phyloP scores from a whole-genome alignment of 169 alveolate species.

The Plasmodium vivax region DNA sequence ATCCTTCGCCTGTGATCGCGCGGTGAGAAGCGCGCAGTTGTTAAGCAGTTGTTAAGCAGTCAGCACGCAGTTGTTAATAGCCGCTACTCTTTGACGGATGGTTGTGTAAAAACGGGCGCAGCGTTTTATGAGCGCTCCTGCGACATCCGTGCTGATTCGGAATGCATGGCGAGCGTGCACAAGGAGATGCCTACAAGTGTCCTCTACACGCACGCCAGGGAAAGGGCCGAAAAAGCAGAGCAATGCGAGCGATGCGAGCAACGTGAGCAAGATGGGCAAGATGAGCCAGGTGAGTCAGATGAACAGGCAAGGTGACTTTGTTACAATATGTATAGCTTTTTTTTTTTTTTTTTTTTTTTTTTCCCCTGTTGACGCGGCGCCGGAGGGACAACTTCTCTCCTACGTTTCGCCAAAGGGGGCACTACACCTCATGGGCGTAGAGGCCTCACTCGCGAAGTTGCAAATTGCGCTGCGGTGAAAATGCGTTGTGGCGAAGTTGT shows the following conservation, averaged over 20 bases:
- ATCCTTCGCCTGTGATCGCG: neutral
- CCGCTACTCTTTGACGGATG: neutral
- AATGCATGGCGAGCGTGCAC: constrained; percentile 82
- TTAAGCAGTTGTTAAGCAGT: too few species aligned
- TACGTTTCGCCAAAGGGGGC: neutral
- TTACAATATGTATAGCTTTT: neutral
- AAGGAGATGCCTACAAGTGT: constrained; percentile 93
- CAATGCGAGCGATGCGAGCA: neutral
- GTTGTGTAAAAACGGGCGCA: neutral
- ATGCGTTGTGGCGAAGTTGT: neutral
- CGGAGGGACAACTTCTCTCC: neutral
- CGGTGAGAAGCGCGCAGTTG: neutral
- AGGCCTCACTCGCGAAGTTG: neutral
- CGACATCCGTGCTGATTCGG: neutral
- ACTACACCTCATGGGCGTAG: neutral
- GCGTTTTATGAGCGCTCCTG: neutral
- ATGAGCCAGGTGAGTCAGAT: neutral
- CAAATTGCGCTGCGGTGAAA: too few species aligned
- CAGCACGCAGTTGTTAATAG: too few species aligned
- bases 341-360: neutral
- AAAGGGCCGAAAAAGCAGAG: neutral
- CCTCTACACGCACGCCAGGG: constrained; percentile 88
- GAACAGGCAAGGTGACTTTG: neutral
- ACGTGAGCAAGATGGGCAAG: neutral
- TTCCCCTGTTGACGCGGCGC: neutral